Evolutionary conservation across 192 early-diverging fungal genomes (phyloP).

Genomic region (Paraglomus occultum): DNA sequence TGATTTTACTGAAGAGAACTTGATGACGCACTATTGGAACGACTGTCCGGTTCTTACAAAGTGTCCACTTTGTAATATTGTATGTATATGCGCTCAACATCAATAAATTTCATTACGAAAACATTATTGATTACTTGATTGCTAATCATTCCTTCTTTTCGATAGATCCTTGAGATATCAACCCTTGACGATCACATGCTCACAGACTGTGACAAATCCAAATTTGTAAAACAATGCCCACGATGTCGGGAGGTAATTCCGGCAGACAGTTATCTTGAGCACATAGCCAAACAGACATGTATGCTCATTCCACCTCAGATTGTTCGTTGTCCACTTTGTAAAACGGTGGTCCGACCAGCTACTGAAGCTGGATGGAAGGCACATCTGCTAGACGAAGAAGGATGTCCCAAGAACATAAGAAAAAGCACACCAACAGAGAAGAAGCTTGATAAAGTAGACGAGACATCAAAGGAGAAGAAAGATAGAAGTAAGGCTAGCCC

Average conservation of each 20-base stretch:
- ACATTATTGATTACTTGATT: neutral
- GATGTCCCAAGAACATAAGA: slow-evolving; percentile 56
- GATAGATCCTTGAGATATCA: slow-evolving; percentile 71
- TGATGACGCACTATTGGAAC: slow-evolving; percentile 76
- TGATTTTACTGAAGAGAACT: slow-evolving; percentile 63
- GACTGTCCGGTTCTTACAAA: slow-evolving; percentile 70
- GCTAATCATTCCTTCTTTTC: neutral
- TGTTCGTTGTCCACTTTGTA: slow-evolving; percentile 63
- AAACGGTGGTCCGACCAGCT: slow-evolving; percentile 46
- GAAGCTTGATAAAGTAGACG: too few relatives aligned
- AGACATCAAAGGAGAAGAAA: too few relatives aligned
- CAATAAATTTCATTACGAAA: neutral
- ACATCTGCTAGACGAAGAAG: slow-evolving; percentile 54
- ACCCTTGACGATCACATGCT: slow-evolving; percentile 63
- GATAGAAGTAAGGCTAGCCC: too few relatives aligned
- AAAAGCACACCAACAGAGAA: neutral
- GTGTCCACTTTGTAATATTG: slow-evolving; percentile 69
- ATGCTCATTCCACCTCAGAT: slow-evolving; percentile 30
- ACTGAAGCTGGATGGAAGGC: slow-evolving; percentile 62
- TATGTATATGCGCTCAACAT: slow-evolving; percentile 35
- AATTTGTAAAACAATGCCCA: slow-evolving; percentile 60
- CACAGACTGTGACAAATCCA: slow-evolving; percentile 58
- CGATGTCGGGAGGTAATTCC: slow-evolving; percentile 60
- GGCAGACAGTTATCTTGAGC: slow-evolving; percentile 48
- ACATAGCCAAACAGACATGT: slow-evolving; percentile 49